These are phyloP conservation scores for Trichosporon asahii DNA, from an alignment of 1,284 basidiomycete genomes.

Conservation along the genomic window DNA sequence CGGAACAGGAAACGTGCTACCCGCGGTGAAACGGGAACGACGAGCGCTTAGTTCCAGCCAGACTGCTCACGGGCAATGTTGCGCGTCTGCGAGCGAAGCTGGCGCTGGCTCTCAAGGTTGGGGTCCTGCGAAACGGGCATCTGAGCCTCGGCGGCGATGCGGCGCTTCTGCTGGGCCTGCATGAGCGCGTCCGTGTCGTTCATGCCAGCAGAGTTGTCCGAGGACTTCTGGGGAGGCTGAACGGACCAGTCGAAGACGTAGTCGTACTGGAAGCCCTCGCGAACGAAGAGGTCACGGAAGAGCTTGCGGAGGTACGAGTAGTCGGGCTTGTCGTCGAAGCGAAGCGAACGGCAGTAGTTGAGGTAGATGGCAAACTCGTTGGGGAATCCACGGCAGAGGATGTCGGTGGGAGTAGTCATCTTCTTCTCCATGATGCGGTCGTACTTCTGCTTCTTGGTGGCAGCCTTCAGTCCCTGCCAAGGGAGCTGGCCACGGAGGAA, in stretches of 20 bases:
- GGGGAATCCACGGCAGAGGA: conserved; percentile 93
- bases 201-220: not conserved
- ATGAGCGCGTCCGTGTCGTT: conserved; percentile 15
- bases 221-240: conserved; percentile 54
- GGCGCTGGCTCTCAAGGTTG: conserved; percentile 39
- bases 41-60: conserved; percentile 21
- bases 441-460: conserved; percentile 99
- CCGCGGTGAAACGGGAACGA: not conserved
- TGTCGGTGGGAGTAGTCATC: conserved; percentile 97
- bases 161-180: conserved; percentile 24
- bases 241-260: conserved; percentile 98
- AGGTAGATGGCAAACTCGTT: conserved; percentile 97
- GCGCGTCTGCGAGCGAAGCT: conserved; percentile 47
- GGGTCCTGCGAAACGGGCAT: conserved; percentile 20
- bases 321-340: conserved; percentile 97
- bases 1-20: not conserved
- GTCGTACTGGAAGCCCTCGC: conserved; percentile 96
- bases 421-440: conserved; percentile 98
- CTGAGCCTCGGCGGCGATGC: conserved; percentile 17
- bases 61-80: conserved; percentile 34
- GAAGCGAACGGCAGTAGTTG: conserved; percentile 93
- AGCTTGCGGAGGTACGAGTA: conserved; percentile 97
- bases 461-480: conserved; percentile 97
- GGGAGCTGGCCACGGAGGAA: conserved; percentile 94
- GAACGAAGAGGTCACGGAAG: conserved; percentile 94